phyloP scores from a whole-genome alignment of 345 rosid genomes.

The Syzygium oleosum region DNA sequence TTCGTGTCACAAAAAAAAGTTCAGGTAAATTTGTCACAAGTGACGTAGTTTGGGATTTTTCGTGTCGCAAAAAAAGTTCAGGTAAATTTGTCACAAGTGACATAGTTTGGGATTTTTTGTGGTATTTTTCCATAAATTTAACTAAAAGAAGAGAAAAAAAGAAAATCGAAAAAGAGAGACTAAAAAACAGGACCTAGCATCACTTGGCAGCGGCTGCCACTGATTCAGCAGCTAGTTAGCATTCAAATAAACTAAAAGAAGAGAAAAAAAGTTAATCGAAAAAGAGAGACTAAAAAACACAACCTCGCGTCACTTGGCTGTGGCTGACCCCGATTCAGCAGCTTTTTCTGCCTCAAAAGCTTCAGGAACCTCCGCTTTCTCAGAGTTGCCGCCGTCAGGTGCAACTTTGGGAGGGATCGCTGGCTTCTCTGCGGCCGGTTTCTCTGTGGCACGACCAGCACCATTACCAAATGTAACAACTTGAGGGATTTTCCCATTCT shows the following conservation, averaged over 20 bases:
- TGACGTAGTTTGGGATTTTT: too few relatives aligned
- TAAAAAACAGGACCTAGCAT: too few relatives aligned
- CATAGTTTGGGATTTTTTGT: too few relatives aligned
- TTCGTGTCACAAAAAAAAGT: too few relatives aligned
- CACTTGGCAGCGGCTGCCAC: too few relatives aligned
- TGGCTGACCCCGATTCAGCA: constrained; percentile 13
- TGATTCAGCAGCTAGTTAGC: not conserved
- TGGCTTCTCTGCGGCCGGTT: not conserved
- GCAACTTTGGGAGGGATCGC: constrained; percentile 24
- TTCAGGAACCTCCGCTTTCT: constrained; percentile 13
- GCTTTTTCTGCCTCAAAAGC: constrained; percentile 22
- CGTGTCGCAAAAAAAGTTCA: too few relatives aligned
- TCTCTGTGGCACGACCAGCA: not conserved
- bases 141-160: too few relatives aligned
- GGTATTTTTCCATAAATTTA: too few relatives aligned
- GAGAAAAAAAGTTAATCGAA: not conserved
- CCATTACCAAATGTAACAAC: constrained; percentile 6
- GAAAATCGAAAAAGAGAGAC: too few relatives aligned
- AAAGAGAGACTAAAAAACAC: not conserved
- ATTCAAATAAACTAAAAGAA: not conserved
- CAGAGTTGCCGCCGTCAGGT: constrained; percentile 6
- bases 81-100: too few relatives aligned
- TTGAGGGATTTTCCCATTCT: constrained; percentile 11
- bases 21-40: too few relatives aligned
- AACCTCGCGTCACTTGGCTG: not conserved